Conservation (phyloP, 768 basidiomycete species). For the Boletus pseudo-olivaceus region DNA sequence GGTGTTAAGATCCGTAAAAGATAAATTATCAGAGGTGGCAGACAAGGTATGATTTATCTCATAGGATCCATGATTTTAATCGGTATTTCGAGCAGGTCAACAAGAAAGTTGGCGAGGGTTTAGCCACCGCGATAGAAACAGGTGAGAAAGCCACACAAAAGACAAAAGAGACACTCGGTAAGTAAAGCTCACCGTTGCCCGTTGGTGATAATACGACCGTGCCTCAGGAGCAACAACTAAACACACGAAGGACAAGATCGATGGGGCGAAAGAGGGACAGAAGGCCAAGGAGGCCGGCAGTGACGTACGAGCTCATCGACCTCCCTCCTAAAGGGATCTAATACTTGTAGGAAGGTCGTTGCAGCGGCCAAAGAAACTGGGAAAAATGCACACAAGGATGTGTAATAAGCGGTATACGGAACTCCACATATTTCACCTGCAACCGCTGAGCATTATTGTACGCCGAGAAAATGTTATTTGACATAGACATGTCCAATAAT, state of each 20-base stretch:
- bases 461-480: neutral
- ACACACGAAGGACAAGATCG: neutral
- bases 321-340: neutral
- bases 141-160: conserved; percentile 39
- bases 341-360: conserved; percentile 6
- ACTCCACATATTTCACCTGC: neutral
- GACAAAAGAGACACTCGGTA: conserved; percentile 37
- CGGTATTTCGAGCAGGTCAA: conserved; percentile 32
- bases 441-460: neutral
- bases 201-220: neutral
- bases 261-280: conserved; percentile 3
- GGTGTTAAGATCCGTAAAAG: conserved; percentile 35
- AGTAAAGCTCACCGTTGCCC: neutral
- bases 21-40: conserved; percentile 38
- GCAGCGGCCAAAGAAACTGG: conserved; percentile 14
- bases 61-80: neutral
- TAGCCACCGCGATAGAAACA: conserved; percentile 41
- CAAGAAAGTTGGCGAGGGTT: conserved; percentile 36
- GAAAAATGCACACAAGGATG: conserved; percentile 15
- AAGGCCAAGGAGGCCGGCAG: conserved; percentile 11
- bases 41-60: conserved; percentile 29
- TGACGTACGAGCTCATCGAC: neutral
- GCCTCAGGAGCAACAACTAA: neutral
- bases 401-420: neutral
- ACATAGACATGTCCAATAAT: neutral